Evolutionary conservation across 169 alveolate genomes (phyloP).

Genomic region (Eimeria maxima): DNA sequence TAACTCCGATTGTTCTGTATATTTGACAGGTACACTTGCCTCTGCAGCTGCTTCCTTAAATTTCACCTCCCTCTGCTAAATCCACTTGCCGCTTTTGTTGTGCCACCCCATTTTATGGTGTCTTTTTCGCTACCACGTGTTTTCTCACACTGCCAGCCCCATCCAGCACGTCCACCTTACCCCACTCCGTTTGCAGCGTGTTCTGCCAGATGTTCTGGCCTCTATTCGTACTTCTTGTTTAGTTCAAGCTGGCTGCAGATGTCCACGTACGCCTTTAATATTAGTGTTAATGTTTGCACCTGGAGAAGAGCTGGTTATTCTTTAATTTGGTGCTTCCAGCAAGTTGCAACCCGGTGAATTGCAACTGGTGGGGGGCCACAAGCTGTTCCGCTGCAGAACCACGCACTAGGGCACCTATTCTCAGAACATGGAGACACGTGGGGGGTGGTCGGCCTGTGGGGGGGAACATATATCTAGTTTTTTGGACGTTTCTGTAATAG

Average conservation of each 20-base stretch:
- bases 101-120: not conserved
- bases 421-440: no score
- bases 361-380: no score
- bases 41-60: not conserved
- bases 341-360: no score
- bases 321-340: no score
- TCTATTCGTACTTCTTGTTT: not conserved
- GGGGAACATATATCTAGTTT: no score
- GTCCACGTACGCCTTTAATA: not conserved
- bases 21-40: not conserved
- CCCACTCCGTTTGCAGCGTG: not conserved
- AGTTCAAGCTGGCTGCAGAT: not conserved
- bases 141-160: not conserved
- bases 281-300: not conserved
- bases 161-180: not conserved
- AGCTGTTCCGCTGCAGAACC: no score
- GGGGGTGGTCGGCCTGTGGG: no score
- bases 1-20: not conserved
- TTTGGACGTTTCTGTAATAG: no score
- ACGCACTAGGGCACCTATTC: no score
- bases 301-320: not conserved
- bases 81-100: not conserved
- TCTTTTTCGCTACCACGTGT: not conserved
- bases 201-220: not conserved
- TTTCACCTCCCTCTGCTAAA: not conserved